Percentiles rank a stretch among this genome's conserved stretches.
These are phyloP conservation scores for Astraeus odoratus DNA, from an alignment of 768 basidiomycete species.

Conservation along the genomic window DNA sequence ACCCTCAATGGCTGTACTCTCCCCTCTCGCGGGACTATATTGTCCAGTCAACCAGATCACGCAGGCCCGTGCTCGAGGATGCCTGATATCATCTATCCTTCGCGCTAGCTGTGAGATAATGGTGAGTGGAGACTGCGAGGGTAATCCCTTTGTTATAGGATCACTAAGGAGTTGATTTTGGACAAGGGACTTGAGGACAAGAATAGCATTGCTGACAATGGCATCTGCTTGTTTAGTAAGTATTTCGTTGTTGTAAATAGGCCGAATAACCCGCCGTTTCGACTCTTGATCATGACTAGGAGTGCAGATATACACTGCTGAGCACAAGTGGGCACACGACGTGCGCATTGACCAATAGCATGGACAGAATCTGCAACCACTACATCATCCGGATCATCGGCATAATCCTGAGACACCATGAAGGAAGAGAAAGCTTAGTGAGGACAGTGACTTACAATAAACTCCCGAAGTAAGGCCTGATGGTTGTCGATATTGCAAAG, in stretches of 20 bases:
- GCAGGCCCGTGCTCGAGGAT: constrained; percentile 77
- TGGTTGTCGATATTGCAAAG: constrained; percentile 64
- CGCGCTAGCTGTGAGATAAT: constrained; percentile 78
- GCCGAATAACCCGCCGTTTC: constrained; percentile 47
- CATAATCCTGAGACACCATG: constrained; percentile 54
- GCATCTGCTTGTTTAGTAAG: constrained; percentile 40
- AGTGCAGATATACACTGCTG: constrained; percentile 70
- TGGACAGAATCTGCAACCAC: constrained; percentile 68
- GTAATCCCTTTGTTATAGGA: constrained; percentile 20
- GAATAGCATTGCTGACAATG: constrained; percentile 72
- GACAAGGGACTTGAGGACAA: constrained; percentile 81
- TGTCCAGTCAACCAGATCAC: constrained; percentile 93
- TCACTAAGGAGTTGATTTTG: constrained; percentile 51
- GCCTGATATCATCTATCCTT: constrained; percentile 71
- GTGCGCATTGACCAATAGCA: constrained; percentile 74
- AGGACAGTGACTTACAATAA: constrained; percentile 53
- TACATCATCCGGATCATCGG: constrained; percentile 66
- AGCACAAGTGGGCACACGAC: constrained; percentile 57
- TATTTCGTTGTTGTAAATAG: not conserved
- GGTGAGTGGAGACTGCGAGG: constrained; percentile 38
- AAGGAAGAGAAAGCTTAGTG: not conserved
- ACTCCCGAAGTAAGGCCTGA: constrained; percentile 68
- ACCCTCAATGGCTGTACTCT: constrained; percentile 39
- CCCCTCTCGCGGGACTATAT: constrained; percentile 47
- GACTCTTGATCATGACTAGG: constrained; percentile 72